phyloP scores from a whole-genome alignment of 2,329 filamentous ascomycete species.

The Fusarium sp. region DNA sequence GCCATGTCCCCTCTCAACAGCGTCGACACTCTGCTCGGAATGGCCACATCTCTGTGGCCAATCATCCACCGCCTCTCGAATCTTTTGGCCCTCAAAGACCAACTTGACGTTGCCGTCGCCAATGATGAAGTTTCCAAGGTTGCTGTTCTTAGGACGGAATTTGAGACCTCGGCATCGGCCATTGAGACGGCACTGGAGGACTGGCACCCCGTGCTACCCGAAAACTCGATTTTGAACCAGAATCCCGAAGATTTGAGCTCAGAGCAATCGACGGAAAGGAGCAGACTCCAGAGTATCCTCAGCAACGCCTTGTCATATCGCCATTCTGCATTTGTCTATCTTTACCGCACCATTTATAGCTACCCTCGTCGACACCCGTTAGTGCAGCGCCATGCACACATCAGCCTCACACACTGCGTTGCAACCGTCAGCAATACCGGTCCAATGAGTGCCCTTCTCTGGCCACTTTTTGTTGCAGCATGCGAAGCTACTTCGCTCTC shows the following conservation, averaged over 20 bases:
- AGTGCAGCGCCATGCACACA: constrained; percentile 65
- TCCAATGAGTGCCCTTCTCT: constrained; percentile 72
- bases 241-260: constrained; percentile 40
- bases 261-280: constrained; percentile 50
- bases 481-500: constrained; percentile 65
- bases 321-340: constrained; percentile 67
- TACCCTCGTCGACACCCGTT: constrained; percentile 58
- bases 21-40: constrained; percentile 69
- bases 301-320: constrained; percentile 71
- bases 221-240: constrained; percentile 46
- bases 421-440: constrained; percentile 65
- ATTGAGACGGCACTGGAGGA: constrained; percentile 66
- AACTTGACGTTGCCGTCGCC: constrained; percentile 59
- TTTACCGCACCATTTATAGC: constrained; percentile 65
- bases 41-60: constrained; percentile 72
- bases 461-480: constrained; percentile 72
- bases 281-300: constrained; percentile 63
- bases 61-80: constrained; percentile 70
- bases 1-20: constrained; percentile 61
- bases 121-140: constrained; percentile 57
- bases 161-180: constrained; percentile 62
- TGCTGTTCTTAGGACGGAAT: constrained; percentile 61
- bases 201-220: constrained; percentile 65
- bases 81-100: constrained; percentile 63
- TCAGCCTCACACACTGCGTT: constrained; percentile 64